Evolutionary conservation across 805 yeast species (phyloP).

Genomic region (Grigorovia transvaalensis): DNA sequence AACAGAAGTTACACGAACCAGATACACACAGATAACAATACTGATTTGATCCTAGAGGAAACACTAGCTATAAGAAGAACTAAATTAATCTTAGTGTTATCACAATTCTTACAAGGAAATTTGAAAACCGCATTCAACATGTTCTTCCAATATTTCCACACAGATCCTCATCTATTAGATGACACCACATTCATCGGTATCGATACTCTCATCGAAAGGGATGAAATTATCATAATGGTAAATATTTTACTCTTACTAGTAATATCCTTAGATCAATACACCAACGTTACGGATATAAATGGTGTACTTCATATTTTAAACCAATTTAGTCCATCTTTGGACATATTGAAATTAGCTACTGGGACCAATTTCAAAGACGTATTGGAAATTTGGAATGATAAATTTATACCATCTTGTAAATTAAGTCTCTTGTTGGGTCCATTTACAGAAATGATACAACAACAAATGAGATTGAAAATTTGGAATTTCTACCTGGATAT

Average conservation of each 20-base stretch:
- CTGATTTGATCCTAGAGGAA: slow-evolving; percentile 3
- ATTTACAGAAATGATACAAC: slow-evolving; percentile 13
- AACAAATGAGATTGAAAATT: slow-evolving; percentile 19
- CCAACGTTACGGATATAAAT: slow-evolving; percentile 15
- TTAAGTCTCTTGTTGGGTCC: slow-evolving; percentile 12
- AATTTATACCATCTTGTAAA: slow-evolving; percentile 8
- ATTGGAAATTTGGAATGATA: slow-evolving; percentile 18
- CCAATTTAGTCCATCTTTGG: slow-evolving; percentile 8
- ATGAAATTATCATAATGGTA: slow-evolving; percentile 17
- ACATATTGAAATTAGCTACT: slow-evolving; percentile 13
- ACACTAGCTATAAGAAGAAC: slow-evolving; percentile 8
- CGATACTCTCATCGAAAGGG: slow-evolving; percentile 7
- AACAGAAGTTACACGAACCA: neutral
- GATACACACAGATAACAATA: neutral
- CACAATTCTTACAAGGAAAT: slow-evolving; percentile 15
- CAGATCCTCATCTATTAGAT: slow-evolving; percentile 8
- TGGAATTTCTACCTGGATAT: slow-evolving; percentile 23
- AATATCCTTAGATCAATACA: slow-evolving; percentile 22
- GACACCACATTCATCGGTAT: neutral
- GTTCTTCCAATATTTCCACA: slow-evolving; percentile 12
- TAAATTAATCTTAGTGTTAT: slow-evolving; percentile 9
- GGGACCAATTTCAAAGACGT: slow-evolving; percentile 18
- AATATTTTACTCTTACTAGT: slow-evolving; percentile 17
- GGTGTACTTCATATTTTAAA: slow-evolving; percentile 10
- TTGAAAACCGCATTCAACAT: slow-evolving; percentile 15